These are phyloP conservation scores for Monoraphidium neglectum DNA, from an alignment of 139 green algal genomes.

Conservation along the genomic window DNA sequence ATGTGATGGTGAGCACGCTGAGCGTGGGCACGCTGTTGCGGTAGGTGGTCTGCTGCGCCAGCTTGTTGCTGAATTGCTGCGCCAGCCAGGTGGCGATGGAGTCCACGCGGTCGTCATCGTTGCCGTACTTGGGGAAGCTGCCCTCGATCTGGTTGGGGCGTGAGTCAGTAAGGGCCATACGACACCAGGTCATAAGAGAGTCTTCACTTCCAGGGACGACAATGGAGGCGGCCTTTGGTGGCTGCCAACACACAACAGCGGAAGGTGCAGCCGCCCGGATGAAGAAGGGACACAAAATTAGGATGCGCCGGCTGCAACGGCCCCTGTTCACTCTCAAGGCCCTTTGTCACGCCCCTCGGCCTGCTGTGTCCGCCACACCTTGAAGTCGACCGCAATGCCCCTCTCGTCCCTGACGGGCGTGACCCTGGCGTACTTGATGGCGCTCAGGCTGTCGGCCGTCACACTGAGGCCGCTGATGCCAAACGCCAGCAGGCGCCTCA, in stretches of 20 bases:
- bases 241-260: no score
- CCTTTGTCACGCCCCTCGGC: not conserved
- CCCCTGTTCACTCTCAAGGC: no score
- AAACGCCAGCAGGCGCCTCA: conserved; percentile 67
- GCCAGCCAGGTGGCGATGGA: conserved; percentile 48
- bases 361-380: not conserved
- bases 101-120: conserved; percentile 72
- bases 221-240: no score
- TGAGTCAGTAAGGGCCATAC: no score
- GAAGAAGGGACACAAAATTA: no score
- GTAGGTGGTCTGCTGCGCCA: conserved; percentile 66
- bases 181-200: no score
- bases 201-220: no score
- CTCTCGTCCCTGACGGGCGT: conserved; percentile 46
- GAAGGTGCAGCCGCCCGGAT: no score
- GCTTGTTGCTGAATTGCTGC: conserved; percentile 19
- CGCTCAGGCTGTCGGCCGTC: conserved; percentile 70
- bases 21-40: conserved; percentile 69
- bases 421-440: conserved; percentile 80
- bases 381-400: conserved; percentile 61
- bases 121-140: conserved; percentile 78
- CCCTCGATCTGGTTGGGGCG: conserved; percentile 44
- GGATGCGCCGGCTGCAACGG: no score
- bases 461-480: conserved; percentile 72
- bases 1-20: conserved; percentile 79